Evolutionary conservation across 1,139 yeast genomes (phyloP).

Genomic region (Diutina neorugosa): DNA sequence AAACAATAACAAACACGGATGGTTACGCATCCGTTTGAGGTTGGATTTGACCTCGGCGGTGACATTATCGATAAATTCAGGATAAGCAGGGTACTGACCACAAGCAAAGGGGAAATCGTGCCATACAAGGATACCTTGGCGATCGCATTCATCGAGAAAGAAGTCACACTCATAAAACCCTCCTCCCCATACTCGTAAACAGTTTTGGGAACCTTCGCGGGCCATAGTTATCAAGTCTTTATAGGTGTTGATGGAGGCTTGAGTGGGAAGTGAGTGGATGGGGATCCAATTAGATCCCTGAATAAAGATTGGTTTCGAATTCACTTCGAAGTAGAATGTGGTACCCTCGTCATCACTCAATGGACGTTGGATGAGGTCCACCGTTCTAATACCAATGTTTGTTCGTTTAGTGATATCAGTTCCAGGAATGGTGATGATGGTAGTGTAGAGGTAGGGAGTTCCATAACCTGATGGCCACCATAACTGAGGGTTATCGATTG

Average conservation of each 20-base stretch:
- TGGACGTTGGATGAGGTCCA: constrained; percentile 25
- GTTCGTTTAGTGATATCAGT: constrained; percentile 5
- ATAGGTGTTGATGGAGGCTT: constrained; percentile 20
- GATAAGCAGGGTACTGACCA: constrained; percentile 32
- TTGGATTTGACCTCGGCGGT: constrained; percentile 21
- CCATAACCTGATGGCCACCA: constrained; percentile 35
- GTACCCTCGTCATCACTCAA: constrained; percentile 18
- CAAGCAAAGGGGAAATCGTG: constrained; percentile 45
- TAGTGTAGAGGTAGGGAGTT: constrained; percentile 18
- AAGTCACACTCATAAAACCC: constrained; percentile 30
- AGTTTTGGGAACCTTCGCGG: constrained; percentile 27
- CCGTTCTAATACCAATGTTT: constrained; percentile 23
- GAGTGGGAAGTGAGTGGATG: constrained; percentile 25
- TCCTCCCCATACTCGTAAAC: constrained; percentile 40
- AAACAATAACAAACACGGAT: constrained; percentile 20
- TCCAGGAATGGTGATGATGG: constrained; percentile 10
- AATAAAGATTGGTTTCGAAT: constrained; percentile 22
- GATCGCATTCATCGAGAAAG: constrained; percentile 32
- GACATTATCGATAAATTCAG: constrained; percentile 18
- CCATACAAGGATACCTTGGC: constrained; percentile 32
- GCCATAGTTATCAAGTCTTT: constrained; percentile 19
- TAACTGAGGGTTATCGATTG: constrained; percentile 14
- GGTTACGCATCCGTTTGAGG: constrained; percentile 23
- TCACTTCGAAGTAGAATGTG: constrained; percentile 27
- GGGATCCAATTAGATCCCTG: constrained; percentile 41